phyloP scores from a whole-genome alignment of 2,329 filamentous ascomycete species.

The Fusarium beomiforme region DNA sequence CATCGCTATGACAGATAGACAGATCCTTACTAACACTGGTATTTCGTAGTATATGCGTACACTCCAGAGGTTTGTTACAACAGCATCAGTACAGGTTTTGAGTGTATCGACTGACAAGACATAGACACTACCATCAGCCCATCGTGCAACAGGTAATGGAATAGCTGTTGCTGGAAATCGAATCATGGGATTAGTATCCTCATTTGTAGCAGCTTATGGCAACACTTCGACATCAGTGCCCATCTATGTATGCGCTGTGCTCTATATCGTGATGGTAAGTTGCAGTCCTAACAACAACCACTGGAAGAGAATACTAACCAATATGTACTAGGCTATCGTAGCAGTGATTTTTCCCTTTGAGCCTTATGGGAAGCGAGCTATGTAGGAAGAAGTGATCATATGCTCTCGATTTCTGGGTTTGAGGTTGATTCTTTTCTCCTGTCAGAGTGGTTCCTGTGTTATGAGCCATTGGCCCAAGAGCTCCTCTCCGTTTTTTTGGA shows the following conservation, averaged over 20 bases:
- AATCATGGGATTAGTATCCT: neutral
- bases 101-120: rapidly evolving
- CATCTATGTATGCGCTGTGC: neutral
- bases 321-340: neutral
- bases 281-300: rapidly evolving
- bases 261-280: neutral
- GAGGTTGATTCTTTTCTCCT: rapidly evolving
- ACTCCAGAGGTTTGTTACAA: neutral
- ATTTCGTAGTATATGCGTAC: neutral
- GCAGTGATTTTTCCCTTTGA: neutral
- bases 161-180: neutral
- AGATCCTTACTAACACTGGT: neutral
- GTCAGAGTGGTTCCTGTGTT: rapidly evolving
- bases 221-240: neutral
- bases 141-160: neutral
- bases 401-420: rapidly evolving
- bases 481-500: neutral
- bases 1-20: rapidly evolving
- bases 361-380: neutral
- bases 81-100: rapidly evolving
- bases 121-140: neutral
- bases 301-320: rapidly evolving
- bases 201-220: neutral
- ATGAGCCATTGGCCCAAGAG: rapidly evolving
- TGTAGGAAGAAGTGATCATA: neutral